These are phyloP conservation scores for Solanum rostratum DNA, from an alignment of 257 asterid genomes.

Conservation along the genomic window DNA sequence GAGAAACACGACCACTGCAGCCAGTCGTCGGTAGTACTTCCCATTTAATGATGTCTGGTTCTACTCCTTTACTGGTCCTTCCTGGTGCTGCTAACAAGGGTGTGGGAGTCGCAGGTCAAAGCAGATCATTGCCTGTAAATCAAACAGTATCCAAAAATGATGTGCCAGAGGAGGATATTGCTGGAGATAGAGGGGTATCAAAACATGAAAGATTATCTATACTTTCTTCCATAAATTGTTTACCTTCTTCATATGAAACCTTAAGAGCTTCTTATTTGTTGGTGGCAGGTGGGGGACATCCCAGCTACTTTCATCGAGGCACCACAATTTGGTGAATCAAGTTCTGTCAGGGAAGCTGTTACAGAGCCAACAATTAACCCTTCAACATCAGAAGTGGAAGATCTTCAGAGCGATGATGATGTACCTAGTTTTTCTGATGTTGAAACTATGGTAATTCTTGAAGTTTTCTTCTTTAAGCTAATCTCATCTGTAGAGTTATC, in stretches of 20 bases:
- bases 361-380: constrained; percentile 30
- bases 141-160: constrained; percentile 20
- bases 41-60: constrained; percentile 33
- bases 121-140: constrained; percentile 25
- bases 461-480: background rate
- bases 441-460: constrained; percentile 80
- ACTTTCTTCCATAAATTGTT: constrained; percentile 1
- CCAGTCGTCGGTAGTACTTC: constrained; percentile 23
- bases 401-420: constrained; percentile 62
- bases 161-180: constrained; percentile 27
- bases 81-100: constrained; percentile 33
- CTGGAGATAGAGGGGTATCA: constrained; percentile 20
- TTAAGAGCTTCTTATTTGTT: constrained; percentile 9
- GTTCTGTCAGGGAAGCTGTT: constrained; percentile 20
- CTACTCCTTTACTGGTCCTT: constrained; percentile 9
- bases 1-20: constrained; percentile 16
- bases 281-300: constrained; percentile 35
- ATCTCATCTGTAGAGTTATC: background rate
- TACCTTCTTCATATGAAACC: constrained; percentile 6
- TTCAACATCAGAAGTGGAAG: constrained; percentile 50
- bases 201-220: background rate
- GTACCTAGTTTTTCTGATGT: constrained; percentile 90
- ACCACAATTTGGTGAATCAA: constrained; percentile 30
- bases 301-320: constrained; percentile 18
- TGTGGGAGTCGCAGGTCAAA: constrained; percentile 23